Evolutionary conservation across 1,284 basidiomycete genomes (phyloP).

Genomic region (Tilletia walkeri): DNA sequence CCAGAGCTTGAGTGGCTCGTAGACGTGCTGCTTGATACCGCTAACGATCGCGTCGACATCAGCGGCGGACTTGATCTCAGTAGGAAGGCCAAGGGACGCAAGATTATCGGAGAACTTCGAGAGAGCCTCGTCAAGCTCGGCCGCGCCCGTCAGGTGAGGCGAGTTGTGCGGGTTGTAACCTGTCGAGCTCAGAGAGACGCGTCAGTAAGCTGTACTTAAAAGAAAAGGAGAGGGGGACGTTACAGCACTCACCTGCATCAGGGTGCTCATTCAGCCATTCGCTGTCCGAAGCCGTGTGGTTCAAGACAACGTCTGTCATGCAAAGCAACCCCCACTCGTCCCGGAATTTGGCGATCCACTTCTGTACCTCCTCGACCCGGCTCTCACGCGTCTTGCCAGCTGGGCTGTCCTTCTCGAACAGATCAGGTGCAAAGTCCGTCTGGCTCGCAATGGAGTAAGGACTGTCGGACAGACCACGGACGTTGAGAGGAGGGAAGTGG

Average conservation of each 20-base stretch:
- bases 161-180: slow-evolving; percentile 49
- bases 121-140: slow-evolving; percentile 44
- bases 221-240: neutral
- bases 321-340: slow-evolving; percentile 44
- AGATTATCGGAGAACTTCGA: slow-evolving; percentile 34
- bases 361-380: slow-evolving; percentile 32
- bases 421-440: slow-evolving; percentile 41
- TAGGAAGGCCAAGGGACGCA: slow-evolving; percentile 29
- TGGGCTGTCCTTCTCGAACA: slow-evolving; percentile 32
- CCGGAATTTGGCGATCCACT: slow-evolving; percentile 32
- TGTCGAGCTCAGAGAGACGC: slow-evolving; percentile 5
- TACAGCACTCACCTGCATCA: slow-evolving; percentile 29
- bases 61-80: slow-evolving; percentile 32
- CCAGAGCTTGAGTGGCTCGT: slow-evolving; percentile 43
- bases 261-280: slow-evolving; percentile 50
- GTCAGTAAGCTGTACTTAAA: neutral
- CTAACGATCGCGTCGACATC: slow-evolving; percentile 39
- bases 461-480: slow-evolving; percentile 42
- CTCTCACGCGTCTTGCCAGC: slow-evolving; percentile 30
- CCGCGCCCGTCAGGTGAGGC: slow-evolving; percentile 46
- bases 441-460: slow-evolving; percentile 50
- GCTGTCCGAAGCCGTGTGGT: slow-evolving; percentile 46
- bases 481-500: slow-evolving; percentile 48
- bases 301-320: slow-evolving; percentile 50
- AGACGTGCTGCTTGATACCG: slow-evolving; percentile 38